Base-by-base conservation (phyloP, 306 rosid genomes). In the Rosa persica region DNA sequence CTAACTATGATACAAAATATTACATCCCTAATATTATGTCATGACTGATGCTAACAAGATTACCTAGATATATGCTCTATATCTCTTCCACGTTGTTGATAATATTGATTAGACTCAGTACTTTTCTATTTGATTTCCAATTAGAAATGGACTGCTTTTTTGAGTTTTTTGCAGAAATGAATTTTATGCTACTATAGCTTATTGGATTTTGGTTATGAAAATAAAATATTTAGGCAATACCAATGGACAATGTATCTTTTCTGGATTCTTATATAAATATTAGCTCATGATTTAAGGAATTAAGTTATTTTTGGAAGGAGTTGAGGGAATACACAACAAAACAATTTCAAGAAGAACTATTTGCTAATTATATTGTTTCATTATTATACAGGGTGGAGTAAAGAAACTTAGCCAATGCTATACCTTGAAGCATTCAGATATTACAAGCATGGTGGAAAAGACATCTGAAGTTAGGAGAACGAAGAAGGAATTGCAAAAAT, bases 391-490 rank as follows among this genome's bases (percentile, higher is more conserved):
- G 97, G 73, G 51, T 77, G 80, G 27, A 72, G 42, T 87, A 69
- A 89, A 83, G 84, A 83, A 83, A 67, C 84, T 92, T 76, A 77
- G 27, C 67, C 88, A 91, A 75, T 72, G 34, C 60, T 76, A 64
- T 39, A 76, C 82, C 12, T 60, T 75, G 85, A 90, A 92, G 85
- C 92, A 85, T 76, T 76, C 55, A 62, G 87, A 86, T 74, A 90
- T 94, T 51, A 77, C 83, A 62, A 51, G 61, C 77, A 89, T 92
- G 97, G 68, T 91, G 89, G 88, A 85, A 67, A 88, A 77, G 74
- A 90, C 95, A 27, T 76, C 92, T 44, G 92, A 92, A 86, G 88
- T 88, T 73, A 86, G 88, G 78, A 85, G 89, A 85, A 76, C 79
- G 95, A 89, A 86, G 88, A 90, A 87, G 51, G 85, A 80, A 46